Conservation (phyloP, 306 rosid species). For the Morella rubra region DNA sequence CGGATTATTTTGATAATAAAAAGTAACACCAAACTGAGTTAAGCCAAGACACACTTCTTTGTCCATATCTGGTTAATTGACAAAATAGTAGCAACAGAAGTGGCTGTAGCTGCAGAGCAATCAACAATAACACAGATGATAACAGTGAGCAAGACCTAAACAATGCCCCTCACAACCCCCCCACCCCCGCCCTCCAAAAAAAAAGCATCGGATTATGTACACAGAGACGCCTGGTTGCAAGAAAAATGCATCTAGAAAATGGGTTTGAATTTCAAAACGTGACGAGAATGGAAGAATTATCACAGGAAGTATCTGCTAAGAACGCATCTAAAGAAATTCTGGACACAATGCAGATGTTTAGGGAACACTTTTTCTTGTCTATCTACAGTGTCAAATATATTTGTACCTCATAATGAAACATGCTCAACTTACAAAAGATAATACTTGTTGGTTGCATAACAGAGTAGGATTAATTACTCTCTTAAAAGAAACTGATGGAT, state of each 20-base stretch:
- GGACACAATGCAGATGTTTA: too few relatives aligned
- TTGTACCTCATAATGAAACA: not conserved
- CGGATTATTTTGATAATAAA: not conserved
- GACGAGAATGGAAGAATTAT: not conserved
- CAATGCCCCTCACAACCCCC: not conserved
- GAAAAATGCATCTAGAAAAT: not conserved
- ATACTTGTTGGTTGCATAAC: not conserved
- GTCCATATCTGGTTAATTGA: not conserved
- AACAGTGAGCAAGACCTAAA: not conserved
- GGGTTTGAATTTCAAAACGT: not conserved
- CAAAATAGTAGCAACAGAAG: not conserved
- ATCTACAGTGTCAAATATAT: not conserved
- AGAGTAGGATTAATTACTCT: not conserved
- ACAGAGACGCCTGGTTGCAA: not conserved
- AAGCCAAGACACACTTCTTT: not conserved
- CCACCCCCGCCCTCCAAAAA: not conserved
- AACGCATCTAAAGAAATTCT: too few relatives aligned
- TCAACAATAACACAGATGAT: not conserved
- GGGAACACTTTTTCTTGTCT: not conserved
- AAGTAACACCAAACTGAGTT: not conserved
- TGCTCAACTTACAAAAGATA: not conserved
- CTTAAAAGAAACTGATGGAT: not conserved
- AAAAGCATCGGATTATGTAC: not conserved
- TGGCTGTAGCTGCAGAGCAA: not conserved
- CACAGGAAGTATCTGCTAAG: not conserved